phyloP scores from a whole-genome alignment of 1,284 basidiomycete species.

The Moniliella sp. region DNA sequence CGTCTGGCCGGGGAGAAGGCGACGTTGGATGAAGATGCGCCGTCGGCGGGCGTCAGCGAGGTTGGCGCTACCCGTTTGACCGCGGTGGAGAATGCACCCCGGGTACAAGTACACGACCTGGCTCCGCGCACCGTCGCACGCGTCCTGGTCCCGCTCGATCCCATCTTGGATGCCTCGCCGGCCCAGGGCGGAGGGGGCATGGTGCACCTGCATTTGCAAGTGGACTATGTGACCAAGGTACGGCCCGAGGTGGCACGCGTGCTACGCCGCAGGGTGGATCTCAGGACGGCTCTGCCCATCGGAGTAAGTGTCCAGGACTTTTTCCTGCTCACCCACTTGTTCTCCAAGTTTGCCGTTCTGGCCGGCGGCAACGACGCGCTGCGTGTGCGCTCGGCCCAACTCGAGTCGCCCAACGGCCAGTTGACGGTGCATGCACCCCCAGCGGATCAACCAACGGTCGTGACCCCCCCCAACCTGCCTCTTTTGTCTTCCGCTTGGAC shows the following conservation, averaged over 20 bases:
- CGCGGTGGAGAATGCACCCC: neutral
- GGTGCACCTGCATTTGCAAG: conserved; percentile 3
- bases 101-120: conserved; percentile 2
- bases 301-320: conserved; percentile 32
- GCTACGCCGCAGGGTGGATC: conserved; percentile 2
- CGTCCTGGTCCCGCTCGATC: conserved; percentile 7
- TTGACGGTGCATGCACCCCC: conserved; percentile 4
- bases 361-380: conserved; percentile 8
- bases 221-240: conserved; percentile 7
- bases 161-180: conserved; percentile 5
- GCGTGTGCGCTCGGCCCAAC: conserved; percentile 5
- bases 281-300: conserved; percentile 15
- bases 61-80: neutral
- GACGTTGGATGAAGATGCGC: neutral
- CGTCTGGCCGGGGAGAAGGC: neutral
- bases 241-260: conserved; percentile 3
- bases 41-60: neutral
- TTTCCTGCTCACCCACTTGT: conserved; percentile 14
- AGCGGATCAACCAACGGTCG: conserved; percentile 2
- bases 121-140: neutral
- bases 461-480: conserved; percentile 17
- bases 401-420: conserved; percentile 1
- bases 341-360: conserved; percentile 21
- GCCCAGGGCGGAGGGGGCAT: too few relatives aligned
- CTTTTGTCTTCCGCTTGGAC: conserved; percentile 17